phyloP scores from a whole-genome alignment of 768 basidiomycete genomes.

The Tephrocybe sp. region DNA sequence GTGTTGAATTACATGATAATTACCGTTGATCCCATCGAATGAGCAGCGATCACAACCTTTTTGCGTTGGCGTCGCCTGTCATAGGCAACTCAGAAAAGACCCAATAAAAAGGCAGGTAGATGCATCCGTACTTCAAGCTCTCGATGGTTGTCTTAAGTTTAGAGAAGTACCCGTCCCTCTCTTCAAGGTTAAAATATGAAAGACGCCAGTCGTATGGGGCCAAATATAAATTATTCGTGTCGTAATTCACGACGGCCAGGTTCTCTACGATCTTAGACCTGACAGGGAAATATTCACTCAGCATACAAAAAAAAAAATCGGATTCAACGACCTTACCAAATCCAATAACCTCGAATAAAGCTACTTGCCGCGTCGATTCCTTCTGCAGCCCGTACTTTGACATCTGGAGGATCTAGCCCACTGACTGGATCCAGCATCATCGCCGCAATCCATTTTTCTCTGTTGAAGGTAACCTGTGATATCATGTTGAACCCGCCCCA shows the following conservation, averaged over 20 bases:
- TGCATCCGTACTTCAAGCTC: constrained; percentile 68
- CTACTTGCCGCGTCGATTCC: constrained; percentile 88
- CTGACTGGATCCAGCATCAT: constrained; percentile 91
- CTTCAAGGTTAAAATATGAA: constrained; percentile 89
- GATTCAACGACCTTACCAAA: constrained; percentile 57
- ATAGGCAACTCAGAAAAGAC: too few species aligned
- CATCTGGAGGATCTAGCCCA: constrained; percentile 84
- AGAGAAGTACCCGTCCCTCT: constrained; percentile 88
- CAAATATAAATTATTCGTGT: constrained; percentile 83
- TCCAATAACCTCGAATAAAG: constrained; percentile 92
- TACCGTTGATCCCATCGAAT: constrained; percentile 86
- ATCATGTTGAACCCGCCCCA: constrained; percentile 85
- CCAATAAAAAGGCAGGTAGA: too few species aligned
- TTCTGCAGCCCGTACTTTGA: constrained; percentile 89
- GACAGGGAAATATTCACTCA: neutral
- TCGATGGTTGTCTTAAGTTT: constrained; percentile 82
- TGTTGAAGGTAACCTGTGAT: constrained; percentile 78
- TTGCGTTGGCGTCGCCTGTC: constrained; percentile 68
- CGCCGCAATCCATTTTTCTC: constrained; percentile 86
- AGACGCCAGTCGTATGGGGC: constrained; percentile 92
- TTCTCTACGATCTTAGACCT: constrained; percentile 96
- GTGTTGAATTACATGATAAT: constrained; percentile 20
- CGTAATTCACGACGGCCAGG: constrained; percentile 89
- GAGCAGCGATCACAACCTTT: constrained; percentile 82
- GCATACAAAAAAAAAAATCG: neutral